Conservation (phyloP, 2,329 filamentous ascomycete genomes). For the Alternaria sp. region DNA sequence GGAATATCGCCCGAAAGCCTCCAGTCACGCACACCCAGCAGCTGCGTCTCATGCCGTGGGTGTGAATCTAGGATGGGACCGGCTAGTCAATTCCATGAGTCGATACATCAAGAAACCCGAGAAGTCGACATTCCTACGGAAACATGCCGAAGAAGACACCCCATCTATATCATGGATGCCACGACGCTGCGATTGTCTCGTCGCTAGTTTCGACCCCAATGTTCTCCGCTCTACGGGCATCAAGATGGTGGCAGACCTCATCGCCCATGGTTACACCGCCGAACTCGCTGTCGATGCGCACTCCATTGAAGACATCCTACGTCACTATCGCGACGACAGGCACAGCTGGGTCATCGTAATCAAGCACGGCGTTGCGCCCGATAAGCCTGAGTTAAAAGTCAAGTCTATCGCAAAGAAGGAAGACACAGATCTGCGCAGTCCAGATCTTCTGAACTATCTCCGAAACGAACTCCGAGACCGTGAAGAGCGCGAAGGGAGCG, state of each 20-base stretch:
- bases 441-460: slow-evolving; percentile 81
- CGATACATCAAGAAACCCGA: slow-evolving; percentile 59
- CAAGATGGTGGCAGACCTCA: slow-evolving; percentile 79
- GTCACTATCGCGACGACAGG: slow-evolving; percentile 76
- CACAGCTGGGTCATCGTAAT: slow-evolving; percentile 91
- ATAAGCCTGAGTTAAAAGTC: slow-evolving; percentile 72
- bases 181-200: slow-evolving; percentile 80
- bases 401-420: slow-evolving; percentile 81
- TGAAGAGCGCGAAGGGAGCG: slow-evolving; percentile 66
- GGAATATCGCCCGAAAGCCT: slow-evolving; percentile 77
- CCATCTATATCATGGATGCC: slow-evolving; percentile 49
- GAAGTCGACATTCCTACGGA: slow-evolving; percentile 69
- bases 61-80: slow-evolving; percentile 89
- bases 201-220: slow-evolving; percentile 84
- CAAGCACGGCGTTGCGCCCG: slow-evolving; percentile 71
- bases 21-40: slow-evolving; percentile 58
- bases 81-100: slow-evolving; percentile 70
- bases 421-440: slow-evolving; percentile 73
- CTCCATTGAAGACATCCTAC: slow-evolving; percentile 80
- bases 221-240: slow-evolving; percentile 79
- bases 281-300: slow-evolving; percentile 84
- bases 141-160: slow-evolving; percentile 67
- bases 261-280: slow-evolving; percentile 83
- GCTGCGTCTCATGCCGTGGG: slow-evolving; percentile 79
- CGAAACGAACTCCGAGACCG: slow-evolving; percentile 82